Evolutionary conservation across 192 early-diverging fungal species (phyloP).

Genomic region (Backusella tarrabulga): DNA sequence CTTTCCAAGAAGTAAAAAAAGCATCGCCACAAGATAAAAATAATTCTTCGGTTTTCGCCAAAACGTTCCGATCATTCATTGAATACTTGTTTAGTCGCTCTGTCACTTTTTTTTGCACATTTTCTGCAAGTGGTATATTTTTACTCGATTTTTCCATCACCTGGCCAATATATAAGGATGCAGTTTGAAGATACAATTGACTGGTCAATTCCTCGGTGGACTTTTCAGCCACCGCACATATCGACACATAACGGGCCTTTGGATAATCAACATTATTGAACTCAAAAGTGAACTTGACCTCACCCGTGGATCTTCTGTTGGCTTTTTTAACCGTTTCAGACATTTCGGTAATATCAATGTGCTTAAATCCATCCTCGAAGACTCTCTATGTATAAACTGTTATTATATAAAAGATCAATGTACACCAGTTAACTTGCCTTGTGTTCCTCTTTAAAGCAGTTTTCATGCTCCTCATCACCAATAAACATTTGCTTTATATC

Average conservation of each 20-base stretch:
- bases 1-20: slow-evolving; percentile 6
- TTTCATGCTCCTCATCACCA: not conserved
- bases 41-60: slow-evolving; percentile 1
- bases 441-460: not conserved
- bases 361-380: not conserved
- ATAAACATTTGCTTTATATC: not conserved
- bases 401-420: not conserved
- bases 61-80: not conserved
- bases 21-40: slow-evolving; percentile 4
- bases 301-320: not conserved
- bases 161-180: not conserved
- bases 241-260: not conserved
- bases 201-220: slow-evolving; percentile 1
- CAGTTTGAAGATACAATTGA: not conserved
- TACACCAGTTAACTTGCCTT: not conserved
- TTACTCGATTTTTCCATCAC: slow-evolving; percentile 1
- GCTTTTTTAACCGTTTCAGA: not conserved
- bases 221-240: slow-evolving; percentile 9
- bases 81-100: not conserved
- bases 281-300: not conserved
- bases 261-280: not conserved
- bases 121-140: not conserved
- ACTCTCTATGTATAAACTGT: not conserved
- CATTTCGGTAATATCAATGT: slow-evolving; percentile 21
- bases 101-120: not conserved